These are phyloP conservation scores for sorghum (Sorghum bicolor) DNA, from an alignment of 176 grass and related monocot species.

Conservation along the genomic window DNA sequence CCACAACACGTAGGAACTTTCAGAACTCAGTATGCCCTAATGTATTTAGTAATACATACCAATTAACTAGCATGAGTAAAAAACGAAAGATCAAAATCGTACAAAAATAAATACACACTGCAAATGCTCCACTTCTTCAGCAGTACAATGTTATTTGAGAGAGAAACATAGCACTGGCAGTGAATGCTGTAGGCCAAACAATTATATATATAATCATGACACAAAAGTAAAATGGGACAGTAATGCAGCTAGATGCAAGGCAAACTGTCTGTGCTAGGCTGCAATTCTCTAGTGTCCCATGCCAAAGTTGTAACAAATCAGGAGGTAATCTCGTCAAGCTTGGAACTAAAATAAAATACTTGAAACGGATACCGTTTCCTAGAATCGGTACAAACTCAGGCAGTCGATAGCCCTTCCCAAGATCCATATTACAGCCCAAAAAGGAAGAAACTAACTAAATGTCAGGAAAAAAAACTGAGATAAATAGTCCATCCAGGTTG, in stretches of 20 bases:
- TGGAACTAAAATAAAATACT: not conserved
- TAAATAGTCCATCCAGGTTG: constrained; percentile 8
- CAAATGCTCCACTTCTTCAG: not conserved
- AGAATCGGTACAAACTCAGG: not conserved
- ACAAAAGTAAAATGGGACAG: not conserved
- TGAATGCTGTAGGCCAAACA: constrained; percentile 14
- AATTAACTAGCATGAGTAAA: not conserved
- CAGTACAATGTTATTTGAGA: not conserved
- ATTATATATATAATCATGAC: constrained; percentile 2
- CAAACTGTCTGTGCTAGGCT: not conserved
- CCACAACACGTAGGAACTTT: not conserved
- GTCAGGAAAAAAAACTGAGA: not conserved
- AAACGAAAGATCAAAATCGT: not conserved
- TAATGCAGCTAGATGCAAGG: not conserved
- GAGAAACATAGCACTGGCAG: not conserved
- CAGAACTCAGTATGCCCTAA: not conserved
- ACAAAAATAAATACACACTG: constrained; percentile 7
- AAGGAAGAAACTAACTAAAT: not conserved
- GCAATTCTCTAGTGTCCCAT: not conserved
- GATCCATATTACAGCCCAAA: not conserved
- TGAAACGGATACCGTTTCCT: not conserved
- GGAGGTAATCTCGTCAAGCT: not conserved
- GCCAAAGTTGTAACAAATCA: not conserved
- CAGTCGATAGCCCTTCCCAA: not conserved
- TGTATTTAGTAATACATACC: not conserved